Evolutionary conservation across 2,329 filamentous ascomycete genomes (phyloP).

Genomic region (Alternaria sp.): DNA sequence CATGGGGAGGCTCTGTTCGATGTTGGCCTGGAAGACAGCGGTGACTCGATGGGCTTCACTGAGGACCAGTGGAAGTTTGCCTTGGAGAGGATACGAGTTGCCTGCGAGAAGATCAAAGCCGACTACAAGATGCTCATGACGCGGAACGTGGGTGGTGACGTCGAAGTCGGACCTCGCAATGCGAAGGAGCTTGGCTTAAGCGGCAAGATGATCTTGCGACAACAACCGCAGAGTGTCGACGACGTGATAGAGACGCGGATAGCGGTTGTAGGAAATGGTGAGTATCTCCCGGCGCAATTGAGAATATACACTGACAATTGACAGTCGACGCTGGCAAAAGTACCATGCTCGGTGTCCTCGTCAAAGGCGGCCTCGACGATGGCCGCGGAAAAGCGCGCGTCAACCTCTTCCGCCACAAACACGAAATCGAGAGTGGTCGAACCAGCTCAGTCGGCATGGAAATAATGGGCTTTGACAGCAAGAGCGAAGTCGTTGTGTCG

Average conservation of each 20-base stretch:
- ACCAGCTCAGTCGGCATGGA: constrained; percentile 99
- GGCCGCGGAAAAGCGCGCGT: constrained; percentile 91
- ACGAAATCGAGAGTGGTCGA: constrained; percentile 93
- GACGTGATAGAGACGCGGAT: constrained; percentile 95
- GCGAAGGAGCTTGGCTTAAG: constrained; percentile 75
- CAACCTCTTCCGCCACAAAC: constrained; percentile 96
- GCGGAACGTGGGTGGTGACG: constrained; percentile 81
- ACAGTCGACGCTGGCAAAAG: constrained; percentile 93
- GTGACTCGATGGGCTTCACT: constrained; percentile 80
- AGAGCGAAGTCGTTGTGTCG: constrained; percentile 81
- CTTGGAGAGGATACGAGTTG: constrained; percentile 68
- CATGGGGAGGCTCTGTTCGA: constrained; percentile 92
- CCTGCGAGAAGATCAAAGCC: constrained; percentile 69
- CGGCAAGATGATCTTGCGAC: constrained; percentile 86
- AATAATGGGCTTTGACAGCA: constrained; percentile 91
- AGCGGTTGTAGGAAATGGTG: constrained; percentile 93
- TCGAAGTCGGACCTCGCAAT: constrained; percentile 70
- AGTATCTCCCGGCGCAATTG: constrained; percentile 23
- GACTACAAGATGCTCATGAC: constrained; percentile 85
- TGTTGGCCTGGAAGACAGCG: constrained; percentile 87
- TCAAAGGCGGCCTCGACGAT: constrained; percentile 94
- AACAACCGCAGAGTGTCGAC: constrained; percentile 75
- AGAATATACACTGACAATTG: constrained; percentile 10
- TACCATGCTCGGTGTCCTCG: constrained; percentile 92
- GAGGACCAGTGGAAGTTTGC: constrained; percentile 78